Conservation (phyloP, 2,329 filamentous ascomycete species). For the Eurotiales sp. region DNA sequence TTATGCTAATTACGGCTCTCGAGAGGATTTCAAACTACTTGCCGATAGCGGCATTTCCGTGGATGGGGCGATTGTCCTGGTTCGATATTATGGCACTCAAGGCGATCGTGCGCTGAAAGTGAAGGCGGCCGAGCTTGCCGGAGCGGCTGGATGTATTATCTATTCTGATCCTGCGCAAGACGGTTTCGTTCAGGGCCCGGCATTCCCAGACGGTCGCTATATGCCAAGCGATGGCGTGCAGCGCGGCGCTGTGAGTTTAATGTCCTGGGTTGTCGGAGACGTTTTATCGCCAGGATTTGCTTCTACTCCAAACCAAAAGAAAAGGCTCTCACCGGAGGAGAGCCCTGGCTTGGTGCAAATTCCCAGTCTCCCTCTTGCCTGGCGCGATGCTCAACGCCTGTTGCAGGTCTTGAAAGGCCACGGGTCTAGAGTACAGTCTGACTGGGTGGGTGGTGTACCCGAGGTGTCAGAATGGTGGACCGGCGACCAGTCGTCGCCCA, state of each 20-base stretch:
- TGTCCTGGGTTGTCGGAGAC: conserved; percentile 81
- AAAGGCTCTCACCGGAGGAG: conserved; percentile 65
- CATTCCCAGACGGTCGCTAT: conserved; percentile 72
- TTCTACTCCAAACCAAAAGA: conserved; percentile 45
- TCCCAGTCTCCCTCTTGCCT: conserved; percentile 83
- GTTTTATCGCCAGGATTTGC: conserved; percentile 87
- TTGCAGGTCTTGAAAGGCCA: conserved; percentile 71
- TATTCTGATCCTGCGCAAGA: conserved; percentile 89
- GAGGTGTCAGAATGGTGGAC: conserved; percentile 79
- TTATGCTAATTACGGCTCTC: conserved; percentile 88
- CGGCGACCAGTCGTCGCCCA: conserved; percentile 69
- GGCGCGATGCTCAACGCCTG: conserved; percentile 79
- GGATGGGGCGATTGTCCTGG: conserved; percentile 76
- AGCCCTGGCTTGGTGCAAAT: conserved; percentile 73
- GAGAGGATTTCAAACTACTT: conserved; percentile 74
- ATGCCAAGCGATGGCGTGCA: conserved; percentile 81
- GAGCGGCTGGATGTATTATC: conserved; percentile 81
- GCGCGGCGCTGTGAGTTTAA: conserved; percentile 73
- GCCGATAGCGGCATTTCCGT: conserved; percentile 68
- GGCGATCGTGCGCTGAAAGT: conserved; percentile 74
- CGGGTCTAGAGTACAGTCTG: conserved; percentile 63
- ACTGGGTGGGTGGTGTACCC: conserved; percentile 75
- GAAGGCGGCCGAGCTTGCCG: conserved; percentile 81
- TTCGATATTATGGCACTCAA: conserved; percentile 74
- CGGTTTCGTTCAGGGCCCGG: conserved; percentile 68